Base-by-base conservation (phyloP, 2,329 filamentous ascomycete species). In the Colletotrichum sp. region DNA sequence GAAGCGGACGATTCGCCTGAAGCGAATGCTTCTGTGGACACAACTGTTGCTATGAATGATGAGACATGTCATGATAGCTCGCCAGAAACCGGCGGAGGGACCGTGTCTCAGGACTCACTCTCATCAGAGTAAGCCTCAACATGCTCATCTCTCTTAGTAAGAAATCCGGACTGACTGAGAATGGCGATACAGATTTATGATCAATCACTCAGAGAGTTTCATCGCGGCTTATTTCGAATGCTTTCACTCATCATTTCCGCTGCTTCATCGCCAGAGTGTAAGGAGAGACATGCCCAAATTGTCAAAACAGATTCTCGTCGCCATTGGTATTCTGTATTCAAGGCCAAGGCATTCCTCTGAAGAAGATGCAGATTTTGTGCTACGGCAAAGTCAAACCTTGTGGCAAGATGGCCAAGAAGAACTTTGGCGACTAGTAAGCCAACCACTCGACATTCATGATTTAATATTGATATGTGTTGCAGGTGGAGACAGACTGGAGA, bases 401-500 rank as follows among this genome's bases (percentile, higher is more conserved):
- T 80, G 79, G 79, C 44, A 78, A n/a, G 52, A 72, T 5, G 77
- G 78, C 3, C 71, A 75, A 13, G 65, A 65, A 19, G 72, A 78
- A 27, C 66, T 80, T 5, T 65, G 68, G 44, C 48, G 36, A 19
- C 15, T 78, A 19, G 78, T 79, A 28, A 48, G 72, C 67, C 8
- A 5, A 11, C 6, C 30, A 3, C 11, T 30, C 2, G 11, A 13
- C 63, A 2, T 16, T 15, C 28, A 63, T 59, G 36, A 64, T 22
- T 28, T 5, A n/a, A 30, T 30, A 48, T 32, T 72, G 12, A 66
- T 48, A 15, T 19, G 11, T 39, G 6, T 27, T 60, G 15, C 61
- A 83, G 81, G 77, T 82, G 4, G 73, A 77, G 22, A 67, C 69
- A 4, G 75, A 82, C 61, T 78, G 74, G 63, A 80, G 68, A 68